These are phyloP conservation scores for Canariomyces notabilis DNA, from an alignment of 2,329 filamentous ascomycete genomes.

Conservation along the genomic window DNA sequence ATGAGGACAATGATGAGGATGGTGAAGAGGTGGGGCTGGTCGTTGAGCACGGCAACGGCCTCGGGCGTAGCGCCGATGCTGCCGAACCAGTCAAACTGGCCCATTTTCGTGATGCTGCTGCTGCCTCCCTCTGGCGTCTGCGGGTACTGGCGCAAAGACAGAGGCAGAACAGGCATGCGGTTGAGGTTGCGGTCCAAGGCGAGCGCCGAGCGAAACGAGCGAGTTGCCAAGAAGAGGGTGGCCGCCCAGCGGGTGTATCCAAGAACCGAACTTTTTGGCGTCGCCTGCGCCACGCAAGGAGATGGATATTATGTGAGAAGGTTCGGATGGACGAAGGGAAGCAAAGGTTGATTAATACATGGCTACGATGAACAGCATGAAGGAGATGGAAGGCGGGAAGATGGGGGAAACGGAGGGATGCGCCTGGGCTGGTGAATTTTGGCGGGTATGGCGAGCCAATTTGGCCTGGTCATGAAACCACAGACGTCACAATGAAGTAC, in stretches of 20 bases:
- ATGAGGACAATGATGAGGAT: conserved; percentile 52
- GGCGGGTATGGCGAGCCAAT: conserved; percentile 7
- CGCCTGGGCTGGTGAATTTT: conserved; percentile 15
- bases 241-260: conserved; percentile 3
- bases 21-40: conserved; percentile 55
- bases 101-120: conserved; percentile 31
- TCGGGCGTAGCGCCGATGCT: conserved; percentile 53
- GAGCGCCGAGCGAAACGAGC: background rate
- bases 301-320: background rate
- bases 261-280: background rate
- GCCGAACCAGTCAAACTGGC: conserved; percentile 53
- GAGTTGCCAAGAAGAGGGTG: background rate
- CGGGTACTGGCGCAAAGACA: background rate
- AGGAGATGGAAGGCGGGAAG: conserved; percentile 11
- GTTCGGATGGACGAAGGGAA: background rate
- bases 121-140: background rate
- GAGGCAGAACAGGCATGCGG: background rate
- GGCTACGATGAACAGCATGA: background rate
- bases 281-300: conserved; percentile 12
- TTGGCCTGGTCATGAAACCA: conserved; percentile 26
- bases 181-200: background rate
- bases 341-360: conserved; percentile 1
- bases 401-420: conserved; percentile 7
- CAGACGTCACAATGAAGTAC: conserved; percentile 24
- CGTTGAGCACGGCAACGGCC: conserved; percentile 56